Percentiles rank a stretch among this genome's conserved stretches.
phyloP scores from a whole-genome alignment of 225 moss, liverwort and hornwort species.

The Neckera pumila region DNA sequence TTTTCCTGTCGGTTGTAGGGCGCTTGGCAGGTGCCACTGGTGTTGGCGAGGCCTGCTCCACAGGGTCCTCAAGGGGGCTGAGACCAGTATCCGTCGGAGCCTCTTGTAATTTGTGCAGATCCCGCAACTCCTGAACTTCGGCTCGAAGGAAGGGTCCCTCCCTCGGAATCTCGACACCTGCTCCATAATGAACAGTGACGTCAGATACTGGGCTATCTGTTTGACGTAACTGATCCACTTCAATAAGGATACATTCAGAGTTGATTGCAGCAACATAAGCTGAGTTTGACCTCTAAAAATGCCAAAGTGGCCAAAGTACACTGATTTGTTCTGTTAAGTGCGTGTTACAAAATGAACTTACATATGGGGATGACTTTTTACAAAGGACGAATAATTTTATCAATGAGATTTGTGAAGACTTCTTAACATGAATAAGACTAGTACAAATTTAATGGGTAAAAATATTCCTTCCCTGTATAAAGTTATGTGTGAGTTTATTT shows the following conservation, averaged over 20 bases:
- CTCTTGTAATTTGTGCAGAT: slow-evolving; percentile 57
- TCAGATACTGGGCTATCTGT: background rate
- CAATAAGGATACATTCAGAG: background rate
- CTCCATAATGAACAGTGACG: background rate
- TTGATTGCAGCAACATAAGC: background rate
- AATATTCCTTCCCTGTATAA: background rate
- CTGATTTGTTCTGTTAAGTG: background rate
- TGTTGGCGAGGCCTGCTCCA: slow-evolving; percentile 20
- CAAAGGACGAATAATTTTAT: background rate
- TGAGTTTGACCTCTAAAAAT: background rate
- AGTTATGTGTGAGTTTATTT: background rate
- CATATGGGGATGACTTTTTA: background rate
- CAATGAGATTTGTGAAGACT: background rate
- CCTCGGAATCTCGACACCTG: slow-evolving; percentile 21
- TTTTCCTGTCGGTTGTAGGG: slow-evolving; percentile 23
- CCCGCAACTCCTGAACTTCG: slow-evolving; percentile 75
- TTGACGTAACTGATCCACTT: background rate
- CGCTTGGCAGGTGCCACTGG: slow-evolving; percentile 25
- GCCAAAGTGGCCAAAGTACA: background rate
- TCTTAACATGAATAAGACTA: background rate
- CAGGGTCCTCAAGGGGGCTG: background rate
- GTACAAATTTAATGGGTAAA: background rate
- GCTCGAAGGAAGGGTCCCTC: slow-evolving; percentile 66
- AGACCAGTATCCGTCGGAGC: slow-evolving; percentile 5
- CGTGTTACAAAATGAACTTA: background rate